Evolutionary conservation across 257 asterid species (phyloP).

Genomic region (Nicotiana otophora): DNA sequence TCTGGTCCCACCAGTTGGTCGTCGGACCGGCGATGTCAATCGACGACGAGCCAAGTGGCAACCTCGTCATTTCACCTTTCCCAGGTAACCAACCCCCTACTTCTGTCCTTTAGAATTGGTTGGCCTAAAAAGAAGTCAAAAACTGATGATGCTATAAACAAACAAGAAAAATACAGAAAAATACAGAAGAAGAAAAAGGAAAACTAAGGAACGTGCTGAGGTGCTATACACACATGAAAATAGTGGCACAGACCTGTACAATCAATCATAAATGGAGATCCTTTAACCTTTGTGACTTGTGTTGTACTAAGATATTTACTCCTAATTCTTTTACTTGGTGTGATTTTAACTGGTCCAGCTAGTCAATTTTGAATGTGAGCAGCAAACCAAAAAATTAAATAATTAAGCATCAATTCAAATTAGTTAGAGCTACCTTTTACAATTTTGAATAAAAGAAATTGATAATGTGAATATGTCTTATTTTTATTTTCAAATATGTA

Average conservation of each 20-base stretch:
- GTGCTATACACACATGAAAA: conserved; percentile 2
- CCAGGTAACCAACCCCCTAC: conserved; percentile 3
- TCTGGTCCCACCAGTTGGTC: conserved; percentile 78
- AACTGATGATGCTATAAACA: neutral
- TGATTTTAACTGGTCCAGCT: too few relatives aligned
- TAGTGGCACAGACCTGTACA: neutral
- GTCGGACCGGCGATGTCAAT: conserved; percentile 23
- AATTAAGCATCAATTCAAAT: too few relatives aligned
- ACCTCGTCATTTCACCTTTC: conserved; percentile 40
- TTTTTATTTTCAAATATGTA: too few relatives aligned
- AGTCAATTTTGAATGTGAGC: too few relatives aligned
- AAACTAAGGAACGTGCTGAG: conserved; percentile 7
- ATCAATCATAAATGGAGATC: neutral
- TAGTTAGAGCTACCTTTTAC: too few relatives aligned
- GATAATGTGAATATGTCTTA: too few relatives aligned
- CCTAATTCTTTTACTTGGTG: too few relatives aligned
- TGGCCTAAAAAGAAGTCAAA: conserved; percentile 1
- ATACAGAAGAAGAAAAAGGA: neutral
- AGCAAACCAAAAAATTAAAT: too few relatives aligned
- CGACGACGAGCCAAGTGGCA: conserved; percentile 42
- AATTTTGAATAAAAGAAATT: too few relatives aligned
- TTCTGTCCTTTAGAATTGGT: neutral
- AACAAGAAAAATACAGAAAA: neutral
- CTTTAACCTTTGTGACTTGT: neutral
- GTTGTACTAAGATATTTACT: too few relatives aligned